Evolutionary conservation across 495 filamentous ascomycete species (phyloP).

Genomic region (Xylaria castorea): DNA sequence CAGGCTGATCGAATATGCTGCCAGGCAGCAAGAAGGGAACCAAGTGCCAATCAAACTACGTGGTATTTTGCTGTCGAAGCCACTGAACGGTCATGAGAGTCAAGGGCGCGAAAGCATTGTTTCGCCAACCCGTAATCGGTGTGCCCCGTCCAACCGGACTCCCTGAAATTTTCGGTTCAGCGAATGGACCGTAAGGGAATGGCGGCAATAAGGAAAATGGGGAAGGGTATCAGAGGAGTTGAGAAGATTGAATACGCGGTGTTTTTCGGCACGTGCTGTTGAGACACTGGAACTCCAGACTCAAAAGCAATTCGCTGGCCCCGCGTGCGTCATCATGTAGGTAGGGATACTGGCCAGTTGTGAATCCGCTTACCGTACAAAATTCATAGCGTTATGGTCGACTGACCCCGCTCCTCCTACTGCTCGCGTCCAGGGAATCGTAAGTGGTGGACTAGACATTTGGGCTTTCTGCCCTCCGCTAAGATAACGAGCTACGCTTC

Average conservation of each 20-base stretch:
- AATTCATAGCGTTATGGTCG: conserved; percentile 1
- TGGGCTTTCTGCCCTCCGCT: background rate
- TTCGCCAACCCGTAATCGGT: background rate
- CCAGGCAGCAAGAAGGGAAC: background rate
- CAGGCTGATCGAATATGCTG: background rate
- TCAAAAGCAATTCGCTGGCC: conserved; percentile 55
- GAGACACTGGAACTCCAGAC: conserved; percentile 35
- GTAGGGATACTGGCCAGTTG: conserved; percentile 14
- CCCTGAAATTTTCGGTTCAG: conserved; percentile 7
- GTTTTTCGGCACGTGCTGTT: conserved; percentile 51
- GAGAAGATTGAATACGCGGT: conserved; percentile 61
- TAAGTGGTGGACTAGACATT: background rate
- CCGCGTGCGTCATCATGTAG: conserved; percentile 61
- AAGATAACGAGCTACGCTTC: conserved; percentile 48
- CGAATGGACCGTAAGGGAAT: background rate
- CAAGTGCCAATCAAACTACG: background rate
- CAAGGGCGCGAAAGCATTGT: background rate
- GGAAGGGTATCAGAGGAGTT: conserved; percentile 48
- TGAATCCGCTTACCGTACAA: conserved; percentile 9
- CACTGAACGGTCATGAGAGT: background rate
- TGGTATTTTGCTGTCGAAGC: background rate
- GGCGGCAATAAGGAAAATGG: background rate
- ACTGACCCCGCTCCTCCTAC: background rate
- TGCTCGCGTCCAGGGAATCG: background rate
- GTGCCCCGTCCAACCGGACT: background rate